Evolutionary conservation across 768 basidiomycete species (phyloP).

Genomic region (Suillus hirtellus): DNA sequence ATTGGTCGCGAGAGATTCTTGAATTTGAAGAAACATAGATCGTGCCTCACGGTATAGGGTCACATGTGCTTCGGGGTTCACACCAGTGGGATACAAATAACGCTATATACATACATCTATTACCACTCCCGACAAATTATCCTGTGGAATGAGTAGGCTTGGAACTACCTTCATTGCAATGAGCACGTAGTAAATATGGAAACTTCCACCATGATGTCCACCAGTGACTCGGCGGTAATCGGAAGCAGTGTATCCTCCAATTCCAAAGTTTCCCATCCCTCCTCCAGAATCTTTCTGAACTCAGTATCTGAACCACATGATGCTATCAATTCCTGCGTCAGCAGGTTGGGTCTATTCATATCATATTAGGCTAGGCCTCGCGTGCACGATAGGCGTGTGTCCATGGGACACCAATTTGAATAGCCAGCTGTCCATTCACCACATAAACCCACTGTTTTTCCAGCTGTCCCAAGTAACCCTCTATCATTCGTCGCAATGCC

Average conservation of each 20-base stretch:
- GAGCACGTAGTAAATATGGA: neutral
- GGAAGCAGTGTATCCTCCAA: neutral
- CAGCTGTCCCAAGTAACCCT: neutral
- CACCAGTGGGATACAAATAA: neutral
- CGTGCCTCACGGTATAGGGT: neutral
- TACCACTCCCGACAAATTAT: neutral
- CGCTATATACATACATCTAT: neutral
- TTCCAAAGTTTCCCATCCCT: neutral
- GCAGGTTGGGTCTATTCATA: neutral
- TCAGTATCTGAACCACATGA: neutral
- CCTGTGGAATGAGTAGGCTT: neutral
- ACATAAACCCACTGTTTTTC: constrained; percentile 4
- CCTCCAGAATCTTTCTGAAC: neutral
- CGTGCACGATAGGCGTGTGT: neutral
- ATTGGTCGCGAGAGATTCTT: neutral
- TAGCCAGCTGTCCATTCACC: neutral
- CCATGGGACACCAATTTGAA: neutral
- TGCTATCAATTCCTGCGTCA: neutral
- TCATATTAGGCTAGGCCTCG: neutral
- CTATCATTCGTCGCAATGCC: neutral
- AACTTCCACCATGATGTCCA: neutral
- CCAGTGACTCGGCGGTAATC: neutral
- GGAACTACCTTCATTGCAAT: neutral
- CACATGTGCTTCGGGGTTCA: neutral
- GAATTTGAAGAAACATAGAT: neutral